Evolutionary conservation across 2,329 filamentous ascomycete genomes (phyloP).

Genomic region (Fusarium clavum): DNA sequence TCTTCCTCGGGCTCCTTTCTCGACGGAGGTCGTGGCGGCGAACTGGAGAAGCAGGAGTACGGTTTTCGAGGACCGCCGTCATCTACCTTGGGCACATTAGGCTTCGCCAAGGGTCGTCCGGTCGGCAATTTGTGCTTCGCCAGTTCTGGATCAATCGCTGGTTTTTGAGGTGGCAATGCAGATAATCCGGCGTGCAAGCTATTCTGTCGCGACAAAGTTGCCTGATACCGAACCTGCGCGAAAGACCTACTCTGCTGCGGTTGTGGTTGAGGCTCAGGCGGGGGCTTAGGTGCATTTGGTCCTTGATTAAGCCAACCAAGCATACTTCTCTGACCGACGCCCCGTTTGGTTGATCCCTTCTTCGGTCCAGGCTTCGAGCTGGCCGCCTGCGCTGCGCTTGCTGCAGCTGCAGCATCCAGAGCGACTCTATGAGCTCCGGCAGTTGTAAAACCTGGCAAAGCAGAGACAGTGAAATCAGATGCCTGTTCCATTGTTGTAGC

Average conservation of each 20-base stretch:
- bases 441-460: slow-evolving; percentile 70
- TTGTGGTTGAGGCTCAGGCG: slow-evolving; percentile 24
- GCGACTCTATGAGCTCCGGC: slow-evolving; percentile 65
- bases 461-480: slow-evolving; percentile 68
- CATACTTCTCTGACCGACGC: slow-evolving; percentile 56
- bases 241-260: slow-evolving; percentile 31
- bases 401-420: slow-evolving; percentile 44
- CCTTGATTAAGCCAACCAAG: slow-evolving; percentile 54
- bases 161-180: slow-evolving; percentile 13
- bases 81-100: slow-evolving; percentile 45
- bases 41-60: slow-evolving; percentile 71
- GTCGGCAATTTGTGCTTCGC: slow-evolving; percentile 57
- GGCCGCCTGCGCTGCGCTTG: slow-evolving; percentile 28
- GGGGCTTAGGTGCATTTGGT: slow-evolving; percentile 24
- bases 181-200: slow-evolving; percentile 4
- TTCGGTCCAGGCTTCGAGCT: slow-evolving; percentile 37
- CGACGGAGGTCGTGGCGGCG: slow-evolving; percentile 55
- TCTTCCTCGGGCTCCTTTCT: slow-evolving; percentile 39
- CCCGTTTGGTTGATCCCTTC: slow-evolving; percentile 49
- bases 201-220: slow-evolving; percentile 42
- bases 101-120: slow-evolving; percentile 51
- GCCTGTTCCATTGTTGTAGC: slow-evolving; percentile 72
- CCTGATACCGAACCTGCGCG: slow-evolving; percentile 44
- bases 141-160: slow-evolving; percentile 48
- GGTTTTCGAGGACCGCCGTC: slow-evolving; percentile 51